phyloP scores from a whole-genome alignment of 148 eudicot genomes.

The Fagopyrum tataricum region DNA sequence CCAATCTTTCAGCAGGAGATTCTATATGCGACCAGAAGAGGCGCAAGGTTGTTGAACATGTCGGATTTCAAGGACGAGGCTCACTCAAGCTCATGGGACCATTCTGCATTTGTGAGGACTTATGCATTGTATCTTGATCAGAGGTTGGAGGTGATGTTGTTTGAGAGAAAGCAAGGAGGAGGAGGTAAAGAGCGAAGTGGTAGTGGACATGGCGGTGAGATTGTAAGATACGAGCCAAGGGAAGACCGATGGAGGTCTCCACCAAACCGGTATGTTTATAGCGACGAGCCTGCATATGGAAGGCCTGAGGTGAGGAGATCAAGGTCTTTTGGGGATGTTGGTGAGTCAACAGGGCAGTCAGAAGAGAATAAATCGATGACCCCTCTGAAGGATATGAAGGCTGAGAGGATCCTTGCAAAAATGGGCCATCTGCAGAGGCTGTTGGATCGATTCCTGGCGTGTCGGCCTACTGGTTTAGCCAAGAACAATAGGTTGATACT shows the following conservation, averaged over 20 bases:
- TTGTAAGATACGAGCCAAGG: conserved; percentile 45
- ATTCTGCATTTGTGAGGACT: conserved; percentile 82
- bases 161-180: conserved; percentile 56
- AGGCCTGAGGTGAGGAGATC: conserved; percentile 52
- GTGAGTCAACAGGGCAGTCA: conserved; percentile 37
- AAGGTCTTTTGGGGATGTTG: conserved; percentile 75
- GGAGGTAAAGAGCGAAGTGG: conserved; percentile 16
- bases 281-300: conserved; percentile 43
- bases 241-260: conserved; percentile 73
- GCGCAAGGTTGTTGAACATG: conserved; percentile 75
- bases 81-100: conserved; percentile 90
- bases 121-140: conserved; percentile 80
- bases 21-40: conserved; percentile 72
- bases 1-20: conserved; percentile 69
- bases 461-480: conserved; percentile 82
- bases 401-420: conserved; percentile 78
- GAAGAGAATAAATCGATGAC: conserved; percentile 46
- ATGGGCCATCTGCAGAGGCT: conserved; percentile 84
- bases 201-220: conserved; percentile 45
- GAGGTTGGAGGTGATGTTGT: conserved; percentile 66
- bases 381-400: conserved; percentile 76
- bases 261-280: conserved; percentile 53
- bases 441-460: conserved; percentile 74
- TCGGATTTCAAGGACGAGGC: conserved; percentile 91
- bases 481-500: conserved; percentile 62